Evolutionary conservation across 2,329 filamentous ascomycete genomes (phyloP).

Genomic region (Paraconiothyrium brasiliense): DNA sequence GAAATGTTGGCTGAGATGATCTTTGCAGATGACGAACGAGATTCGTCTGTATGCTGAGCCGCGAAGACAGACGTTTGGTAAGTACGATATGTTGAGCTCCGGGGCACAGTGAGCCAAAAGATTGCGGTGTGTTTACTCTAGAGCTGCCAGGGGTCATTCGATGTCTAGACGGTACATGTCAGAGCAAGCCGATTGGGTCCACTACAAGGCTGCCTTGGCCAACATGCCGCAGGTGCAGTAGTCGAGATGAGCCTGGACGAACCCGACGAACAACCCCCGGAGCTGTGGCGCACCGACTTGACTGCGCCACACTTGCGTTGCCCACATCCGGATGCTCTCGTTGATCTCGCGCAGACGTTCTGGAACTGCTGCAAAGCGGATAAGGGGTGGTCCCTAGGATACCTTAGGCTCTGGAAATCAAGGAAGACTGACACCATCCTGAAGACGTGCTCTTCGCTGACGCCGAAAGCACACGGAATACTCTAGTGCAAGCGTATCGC

Average conservation of each 20-base stretch:
- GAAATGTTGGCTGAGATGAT: background rate
- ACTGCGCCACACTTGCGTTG: slow-evolving; percentile 12
- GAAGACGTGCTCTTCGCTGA: slow-evolving; percentile 1
- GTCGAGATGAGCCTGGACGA: background rate
- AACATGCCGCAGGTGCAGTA: slow-evolving; percentile 9
- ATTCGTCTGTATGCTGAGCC: background rate
- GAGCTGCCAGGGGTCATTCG: slow-evolving; percentile 6
- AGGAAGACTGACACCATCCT: background rate
- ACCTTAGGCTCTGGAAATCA: background rate
- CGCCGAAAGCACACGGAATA: slow-evolving; percentile 3
- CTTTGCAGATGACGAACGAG: background rate
- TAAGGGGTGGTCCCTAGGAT: background rate
- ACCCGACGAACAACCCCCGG: background rate
- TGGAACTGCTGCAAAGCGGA: slow-evolving; percentile 3
- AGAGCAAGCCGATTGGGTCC: slow-evolving; percentile 3
- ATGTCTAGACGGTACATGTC: background rate
- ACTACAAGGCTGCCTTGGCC: background rate
- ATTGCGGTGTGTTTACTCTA: slow-evolving; percentile 1
- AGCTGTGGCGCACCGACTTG: slow-evolving; percentile 7
- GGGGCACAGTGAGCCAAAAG: slow-evolving; percentile 1
- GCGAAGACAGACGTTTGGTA: background rate
- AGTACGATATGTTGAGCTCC: slow-evolving; percentile 6
- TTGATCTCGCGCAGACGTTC: slow-evolving; percentile 1
- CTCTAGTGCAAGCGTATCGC: background rate
- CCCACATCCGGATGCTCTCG: background rate